phyloP scores from a whole-genome alignment of 2,329 filamentous ascomycete genomes.

The Macrophomina phaseolina region DNA sequence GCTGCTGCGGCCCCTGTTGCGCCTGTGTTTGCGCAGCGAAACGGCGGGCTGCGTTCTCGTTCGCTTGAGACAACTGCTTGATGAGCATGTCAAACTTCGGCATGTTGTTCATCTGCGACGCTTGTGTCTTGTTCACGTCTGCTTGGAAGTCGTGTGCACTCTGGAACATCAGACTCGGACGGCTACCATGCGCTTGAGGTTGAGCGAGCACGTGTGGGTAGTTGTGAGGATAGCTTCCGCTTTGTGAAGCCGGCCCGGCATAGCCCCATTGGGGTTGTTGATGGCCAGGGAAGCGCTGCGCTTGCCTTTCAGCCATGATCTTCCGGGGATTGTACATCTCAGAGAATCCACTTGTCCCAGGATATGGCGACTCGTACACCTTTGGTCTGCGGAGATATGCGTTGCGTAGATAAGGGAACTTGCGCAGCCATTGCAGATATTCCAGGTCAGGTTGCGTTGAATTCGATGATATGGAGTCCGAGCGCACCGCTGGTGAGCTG shows the following conservation, averaged over 20 bases:
- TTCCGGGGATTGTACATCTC: slow-evolving; percentile 23
- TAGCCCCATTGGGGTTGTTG: neutral
- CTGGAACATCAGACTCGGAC: slow-evolving; percentile 48
- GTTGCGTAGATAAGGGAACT: slow-evolving; percentile 54
- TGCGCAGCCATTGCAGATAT: slow-evolving; percentile 51
- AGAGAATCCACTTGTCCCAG: slow-evolving; percentile 24
- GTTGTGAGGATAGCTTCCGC: neutral
- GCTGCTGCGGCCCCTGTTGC: slow-evolving; percentile 4
- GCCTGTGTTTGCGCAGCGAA: slow-evolving; percentile 22
- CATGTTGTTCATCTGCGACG: slow-evolving; percentile 36
- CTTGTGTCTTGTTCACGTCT: slow-evolving; percentile 40
- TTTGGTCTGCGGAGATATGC: slow-evolving; percentile 52
- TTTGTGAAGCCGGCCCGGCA: neutral
- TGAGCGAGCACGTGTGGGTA: neutral
- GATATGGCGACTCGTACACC: slow-evolving; percentile 55
- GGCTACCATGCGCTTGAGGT: neutral
- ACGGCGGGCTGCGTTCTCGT: slow-evolving; percentile 26
- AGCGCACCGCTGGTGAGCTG: slow-evolving; percentile 5
- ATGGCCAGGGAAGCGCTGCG: neutral
- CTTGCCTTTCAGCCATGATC: slow-evolving; percentile 4
- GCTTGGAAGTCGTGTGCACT: slow-evolving; percentile 52
- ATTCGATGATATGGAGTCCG: slow-evolving; percentile 9
- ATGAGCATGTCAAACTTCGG: slow-evolving; percentile 40
- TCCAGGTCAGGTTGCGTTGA: slow-evolving; percentile 29
- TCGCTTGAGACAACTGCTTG: slow-evolving; percentile 34